These are phyloP conservation scores for Wickerhamiella sergipiensis DNA, from an alignment of 805 yeast genomes.

Conservation along the genomic window DNA sequence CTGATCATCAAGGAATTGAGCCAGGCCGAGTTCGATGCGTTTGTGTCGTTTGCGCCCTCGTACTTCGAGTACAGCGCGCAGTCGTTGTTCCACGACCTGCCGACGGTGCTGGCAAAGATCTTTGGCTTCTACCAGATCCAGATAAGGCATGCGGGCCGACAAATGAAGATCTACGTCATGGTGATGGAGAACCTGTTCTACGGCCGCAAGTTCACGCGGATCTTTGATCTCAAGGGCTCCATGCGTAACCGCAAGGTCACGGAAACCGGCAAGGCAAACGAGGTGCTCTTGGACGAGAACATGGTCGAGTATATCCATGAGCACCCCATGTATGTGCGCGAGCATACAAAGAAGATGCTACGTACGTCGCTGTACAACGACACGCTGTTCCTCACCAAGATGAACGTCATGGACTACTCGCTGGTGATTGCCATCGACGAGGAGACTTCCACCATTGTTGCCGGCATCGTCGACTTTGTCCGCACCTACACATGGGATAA, in stretches of 20 bases:
- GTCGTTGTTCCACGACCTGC: conserved; percentile 85
- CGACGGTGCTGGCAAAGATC: conserved; percentile 86
- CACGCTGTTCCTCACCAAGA: conserved; percentile 80
- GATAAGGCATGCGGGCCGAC: conserved; percentile 63
- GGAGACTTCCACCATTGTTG: conserved; percentile 48
- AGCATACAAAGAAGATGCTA: conserved; percentile 73
- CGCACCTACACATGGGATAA: conserved; percentile 98
- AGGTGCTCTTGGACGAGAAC: conserved; percentile 87
- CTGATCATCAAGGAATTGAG: conserved; percentile 82
- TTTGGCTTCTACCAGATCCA: conserved; percentile 94
- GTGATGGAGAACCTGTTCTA: conserved; percentile 94
- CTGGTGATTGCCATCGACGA: conserved; percentile 83
- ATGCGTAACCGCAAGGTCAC: conserved; percentile 95
- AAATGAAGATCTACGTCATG: conserved; percentile 76
- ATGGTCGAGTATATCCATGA: conserved; percentile 97
- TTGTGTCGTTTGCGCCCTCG: conserved; percentile 89
- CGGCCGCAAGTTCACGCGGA: conserved; percentile 64
- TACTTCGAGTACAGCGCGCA: conserved; percentile 94
- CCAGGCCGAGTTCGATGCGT: conserved; percentile 80
- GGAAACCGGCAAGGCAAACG: conserved; percentile 91
- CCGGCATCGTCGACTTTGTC: conserved; percentile 88
- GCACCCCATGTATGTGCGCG: conserved; percentile 86
- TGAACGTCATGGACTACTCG: conserved; percentile 98
- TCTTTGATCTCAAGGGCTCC: conserved; percentile 93
- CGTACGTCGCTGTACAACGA: conserved; percentile 92